These are phyloP conservation scores for Candida argentea DNA, from an alignment of 805 yeast species.

Conservation along the genomic window DNA sequence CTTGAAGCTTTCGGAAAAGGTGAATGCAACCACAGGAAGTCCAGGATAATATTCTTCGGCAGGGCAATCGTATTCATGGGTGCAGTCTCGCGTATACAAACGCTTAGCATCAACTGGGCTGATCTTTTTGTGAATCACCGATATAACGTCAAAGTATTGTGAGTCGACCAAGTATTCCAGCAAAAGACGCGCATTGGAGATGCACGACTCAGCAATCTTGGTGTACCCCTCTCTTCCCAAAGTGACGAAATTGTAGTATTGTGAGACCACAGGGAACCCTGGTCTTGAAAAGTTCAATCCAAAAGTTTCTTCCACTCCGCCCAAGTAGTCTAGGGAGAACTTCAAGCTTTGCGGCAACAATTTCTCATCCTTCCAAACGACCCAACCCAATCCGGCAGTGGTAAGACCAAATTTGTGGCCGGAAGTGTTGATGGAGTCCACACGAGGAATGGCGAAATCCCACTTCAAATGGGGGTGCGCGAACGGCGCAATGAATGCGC, in stretches of 20 bases:
- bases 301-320: conserved; percentile 82
- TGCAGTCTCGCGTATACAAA: conserved; percentile 11
- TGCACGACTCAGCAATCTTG: conserved; percentile 48
- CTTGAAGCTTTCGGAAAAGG: conserved; percentile 49
- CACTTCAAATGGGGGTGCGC: conserved; percentile 64
- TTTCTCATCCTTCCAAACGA: conserved; percentile 61
- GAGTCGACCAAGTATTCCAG: conserved; percentile 55
- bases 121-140: conserved; percentile 60
- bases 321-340: conserved; percentile 74
- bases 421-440: conserved; percentile 75
- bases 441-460: conserved; percentile 77
- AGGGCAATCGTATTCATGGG: conserved; percentile 7
- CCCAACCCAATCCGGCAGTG: conserved; percentile 91
- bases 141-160: conserved; percentile 59
- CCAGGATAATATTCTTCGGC: conserved; percentile 51
- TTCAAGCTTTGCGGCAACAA: conserved; percentile 62
- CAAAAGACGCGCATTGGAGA: conserved; percentile 64
- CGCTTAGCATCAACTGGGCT: conserved; percentile 13
- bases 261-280: conserved; percentile 83
- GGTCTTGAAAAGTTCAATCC: conserved; percentile 86
- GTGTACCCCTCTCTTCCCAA: conserved; percentile 67
- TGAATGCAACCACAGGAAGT: conserved; percentile 84
- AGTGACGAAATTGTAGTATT: conserved; percentile 69
- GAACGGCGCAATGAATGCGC: conserved; percentile 85
- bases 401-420: conserved; percentile 92